Evolutionary conservation across 352 stramenopile genomes (phyloP), one percentile per base, ranked within the genome.

Genomic region (Pythium plurisporium): DNA sequence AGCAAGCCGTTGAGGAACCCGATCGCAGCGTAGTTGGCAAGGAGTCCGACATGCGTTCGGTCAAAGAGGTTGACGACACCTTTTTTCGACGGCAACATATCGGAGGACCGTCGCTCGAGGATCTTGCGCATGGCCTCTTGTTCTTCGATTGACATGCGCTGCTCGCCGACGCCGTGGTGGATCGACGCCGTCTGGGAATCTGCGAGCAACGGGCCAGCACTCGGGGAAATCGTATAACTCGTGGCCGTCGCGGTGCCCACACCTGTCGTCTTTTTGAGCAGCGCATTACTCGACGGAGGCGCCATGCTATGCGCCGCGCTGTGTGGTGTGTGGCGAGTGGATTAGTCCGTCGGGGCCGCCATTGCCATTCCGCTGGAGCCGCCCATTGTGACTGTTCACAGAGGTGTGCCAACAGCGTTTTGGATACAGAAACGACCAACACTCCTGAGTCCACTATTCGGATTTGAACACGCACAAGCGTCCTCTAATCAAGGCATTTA

Each of bases 11-110:
- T 82, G 38, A 86, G 68, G 46, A 85, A 87, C n/a, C 81, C 81
- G 30, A 87, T 87, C 56, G 69, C 84, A 25, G 71, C 67, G 55
- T 91, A 89, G 56, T 91, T 87, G 62, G 86, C 69, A 6, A 89
- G 65, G 19, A 91, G 55, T 2, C 78, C 79, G 25, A 86, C 55
- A 34, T 76, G 73, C n/a, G 72, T 43, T 3, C 43, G 22, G 38
- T 79, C 67, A 25, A 70, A 64, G 23, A 86, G 46, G n/a, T 69
- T 69, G 34, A 83, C 70, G 30, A 63, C 60, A 5, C 67, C 72
- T 29, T 82, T 78, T 17, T 45, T 63, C 25, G 65, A 74, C 51
- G 64, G 71, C 53, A 77, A 37, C 51, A 62, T 52, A 55, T 86
- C 73, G 11, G 64, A 82, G 40, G 64, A 77, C 15, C 69, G 57